Evolutionary conservation across 1,284 basidiomycete genomes (phyloP).

Genomic region (Cutaneotrichosporon daszewskae): DNA sequence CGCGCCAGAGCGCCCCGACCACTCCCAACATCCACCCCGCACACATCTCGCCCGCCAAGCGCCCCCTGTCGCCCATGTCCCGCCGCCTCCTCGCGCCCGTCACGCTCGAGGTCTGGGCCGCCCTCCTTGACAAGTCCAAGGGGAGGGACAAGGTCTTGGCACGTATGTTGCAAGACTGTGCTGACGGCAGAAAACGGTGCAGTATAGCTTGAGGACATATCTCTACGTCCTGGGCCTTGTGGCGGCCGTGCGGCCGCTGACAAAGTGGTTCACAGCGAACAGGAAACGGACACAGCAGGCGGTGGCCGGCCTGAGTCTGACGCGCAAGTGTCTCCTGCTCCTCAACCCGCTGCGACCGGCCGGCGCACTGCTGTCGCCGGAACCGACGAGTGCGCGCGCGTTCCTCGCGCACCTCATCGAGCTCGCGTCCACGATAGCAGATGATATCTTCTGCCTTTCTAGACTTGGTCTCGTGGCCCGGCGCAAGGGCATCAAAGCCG

Average conservation of each 20-base stretch:
- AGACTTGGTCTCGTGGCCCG: constrained; percentile 31
- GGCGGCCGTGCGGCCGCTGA: constrained; percentile 29
- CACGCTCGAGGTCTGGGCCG: constrained; percentile 29
- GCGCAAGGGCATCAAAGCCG: constrained; percentile 24
- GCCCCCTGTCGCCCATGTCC: constrained; percentile 2
- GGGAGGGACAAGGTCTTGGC: constrained; percentile 44
- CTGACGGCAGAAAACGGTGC: constrained; percentile 37
- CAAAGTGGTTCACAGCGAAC: constrained; percentile 33
- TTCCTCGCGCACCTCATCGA: constrained; percentile 38
- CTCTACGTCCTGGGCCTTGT: constrained; percentile 39
- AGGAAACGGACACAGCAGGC: constrained; percentile 30
- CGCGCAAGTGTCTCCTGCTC: constrained; percentile 43
- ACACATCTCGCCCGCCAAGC: constrained; percentile 1
- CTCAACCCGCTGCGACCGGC: constrained; percentile 41
- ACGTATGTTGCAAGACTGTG: constrained; percentile 9
- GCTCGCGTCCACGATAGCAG: constrained; percentile 32
- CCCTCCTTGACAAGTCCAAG: constrained; percentile 38
- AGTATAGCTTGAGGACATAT: constrained; percentile 41
- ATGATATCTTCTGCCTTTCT: constrained; percentile 39
- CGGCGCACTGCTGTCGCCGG: constrained; percentile 33
- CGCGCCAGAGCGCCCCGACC: not conserved
- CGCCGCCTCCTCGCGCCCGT: constrained; percentile 12
- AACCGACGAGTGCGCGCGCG: constrained; percentile 35
- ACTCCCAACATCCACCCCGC: not conserved
- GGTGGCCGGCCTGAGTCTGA: constrained; percentile 31